phyloP scores from a whole-genome alignment of 2,329 filamentous ascomycete species.

The Rugonectria rugulosa region DNA sequence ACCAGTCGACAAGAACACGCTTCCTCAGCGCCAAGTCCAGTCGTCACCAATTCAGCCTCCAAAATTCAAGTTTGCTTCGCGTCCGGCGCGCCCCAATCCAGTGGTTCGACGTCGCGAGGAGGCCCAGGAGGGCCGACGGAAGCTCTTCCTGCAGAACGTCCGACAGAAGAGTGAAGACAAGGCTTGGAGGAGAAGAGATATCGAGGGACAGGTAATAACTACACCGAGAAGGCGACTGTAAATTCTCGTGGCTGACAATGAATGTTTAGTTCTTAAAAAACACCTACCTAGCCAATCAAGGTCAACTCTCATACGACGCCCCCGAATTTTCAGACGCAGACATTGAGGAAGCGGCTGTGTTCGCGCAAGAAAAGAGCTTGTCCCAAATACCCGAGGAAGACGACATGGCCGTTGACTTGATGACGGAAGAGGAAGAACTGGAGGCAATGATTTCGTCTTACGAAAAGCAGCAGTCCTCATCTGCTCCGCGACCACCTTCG shows the following conservation, averaged over 20 bases:
- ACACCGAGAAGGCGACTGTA: not conserved
- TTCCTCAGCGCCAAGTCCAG: constrained; percentile 51
- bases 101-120: constrained; percentile 67
- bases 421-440: constrained; percentile 61
- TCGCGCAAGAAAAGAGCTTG: constrained; percentile 38
- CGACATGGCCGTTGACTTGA: constrained; percentile 61
- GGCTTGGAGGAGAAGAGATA: constrained; percentile 66
- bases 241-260: constrained; percentile 14
- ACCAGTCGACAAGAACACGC: constrained; percentile 51
- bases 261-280: constrained; percentile 45
- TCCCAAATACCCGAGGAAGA: constrained; percentile 43
- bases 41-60: constrained; percentile 53
- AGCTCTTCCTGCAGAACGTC: constrained; percentile 74
- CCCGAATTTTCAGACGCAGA: constrained; percentile 57
- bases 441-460: constrained; percentile 63
- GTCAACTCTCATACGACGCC: constrained; percentile 45
- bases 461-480: constrained; percentile 40
- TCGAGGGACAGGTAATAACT: constrained; percentile 60
- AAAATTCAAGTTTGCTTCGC: constrained; percentile 60
- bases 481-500: constrained; percentile 42
- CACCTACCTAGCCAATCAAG: constrained; percentile 44
- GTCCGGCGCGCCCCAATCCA: constrained; percentile 68
- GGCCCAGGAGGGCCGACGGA: constrained; percentile 68
- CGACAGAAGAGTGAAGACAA: constrained; percentile 67
- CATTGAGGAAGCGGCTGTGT: constrained; percentile 57